Percentiles rank a stretch among this genome's conserved stretches.
phyloP scores from a whole-genome alignment of 1,284 basidiomycete species.

The Termitomyces sp. region DNA sequence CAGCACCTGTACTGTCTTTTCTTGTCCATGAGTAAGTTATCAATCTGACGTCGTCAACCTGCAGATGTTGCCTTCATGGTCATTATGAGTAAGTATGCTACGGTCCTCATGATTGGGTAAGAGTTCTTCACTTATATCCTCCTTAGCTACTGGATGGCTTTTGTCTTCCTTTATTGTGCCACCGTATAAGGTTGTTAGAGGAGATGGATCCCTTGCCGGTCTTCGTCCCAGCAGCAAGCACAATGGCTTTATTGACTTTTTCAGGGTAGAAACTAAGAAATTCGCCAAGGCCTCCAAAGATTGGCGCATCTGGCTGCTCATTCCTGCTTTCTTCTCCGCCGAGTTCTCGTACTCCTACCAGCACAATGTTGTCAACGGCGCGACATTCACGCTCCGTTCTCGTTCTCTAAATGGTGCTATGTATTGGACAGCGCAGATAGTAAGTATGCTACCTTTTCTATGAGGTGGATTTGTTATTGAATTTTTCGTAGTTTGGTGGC shows the following conservation, averaged over 20 bases:
- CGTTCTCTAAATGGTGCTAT: conserved; percentile 26
- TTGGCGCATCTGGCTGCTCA: conserved; percentile 24
- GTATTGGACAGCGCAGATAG: conserved; percentile 29
- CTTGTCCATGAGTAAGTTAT: not conserved
- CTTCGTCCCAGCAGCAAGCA: conserved; percentile 13
- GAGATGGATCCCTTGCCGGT: conserved; percentile 23
- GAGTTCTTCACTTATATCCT: not conserved
- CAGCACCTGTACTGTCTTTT: conserved; percentile 22
- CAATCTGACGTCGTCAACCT: not conserved
- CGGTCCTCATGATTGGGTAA: not conserved
- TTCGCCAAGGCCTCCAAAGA: conserved; percentile 20
- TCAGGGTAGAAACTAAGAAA: conserved; percentile 19
- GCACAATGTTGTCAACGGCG: conserved; percentile 25
- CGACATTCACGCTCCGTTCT: conserved; percentile 24
- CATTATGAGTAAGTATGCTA: conserved; percentile 26
- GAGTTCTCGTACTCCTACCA: conserved; percentile 29
- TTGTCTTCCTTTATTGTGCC: conserved; percentile 19
- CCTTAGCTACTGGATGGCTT: conserved; percentile 23
- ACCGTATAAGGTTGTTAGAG: conserved; percentile 23
- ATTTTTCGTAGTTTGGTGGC: conserved; percentile 19
- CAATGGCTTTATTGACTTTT: conserved; percentile 13
- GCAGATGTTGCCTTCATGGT: conserved; percentile 26
- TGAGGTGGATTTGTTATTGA: not conserved
- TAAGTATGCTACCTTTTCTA: not conserved
- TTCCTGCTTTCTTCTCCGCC: conserved; percentile 27